Evolutionary conservation across 2,329 filamentous ascomycete species (phyloP), one percentile per base, ranked within the genome.

Genomic region (Ceratocystis huliohia): DNA sequence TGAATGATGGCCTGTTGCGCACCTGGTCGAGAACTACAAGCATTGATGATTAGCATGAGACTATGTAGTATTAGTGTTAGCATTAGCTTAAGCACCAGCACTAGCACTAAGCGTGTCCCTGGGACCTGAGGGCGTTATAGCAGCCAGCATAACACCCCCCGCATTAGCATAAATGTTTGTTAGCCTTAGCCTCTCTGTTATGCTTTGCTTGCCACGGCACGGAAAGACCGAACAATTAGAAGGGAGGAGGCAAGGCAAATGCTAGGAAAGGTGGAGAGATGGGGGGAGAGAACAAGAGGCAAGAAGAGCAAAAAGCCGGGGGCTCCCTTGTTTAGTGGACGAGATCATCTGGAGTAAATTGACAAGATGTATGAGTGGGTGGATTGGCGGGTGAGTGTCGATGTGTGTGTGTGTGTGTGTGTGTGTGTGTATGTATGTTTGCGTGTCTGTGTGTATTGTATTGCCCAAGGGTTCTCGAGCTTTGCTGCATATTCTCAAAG

Each of bases 161-260:
- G 46, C 46, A 50, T 50, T 50, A 50, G 46, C 20, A 50, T 50
- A 50, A 50, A 50, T 7, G 20, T 4, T 57, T 15, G 13, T 17
- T 13, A 15, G 25, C 5, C 22, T 5, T 22, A n/a, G 22, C 22
- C 22, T 37, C 33, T 37, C 33, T 37, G 10, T 8, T 37, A 37
- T 37, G 33, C 33, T 37, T 37, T 37, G 33, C 33, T 37, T 37
- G 33, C 25, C 53, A 57, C 53, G 53, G 53, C 53, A 57, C 53
- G 53, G 53, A 57, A 57, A 28, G 53, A 28, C 53, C 53, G 53
- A 57, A 57, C 25, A 57, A 57, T 28, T 57, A 30, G 53, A 57
- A 57, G 22, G 53, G 53, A 57, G 53, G 53, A 57, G 46, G 46
- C 46, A 30, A 57, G 53, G 20, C 53, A 20, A 57, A 28, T 22